Conservation (phyloP, 805 yeast genomes). For the Ascoidea rubescens region DNA sequence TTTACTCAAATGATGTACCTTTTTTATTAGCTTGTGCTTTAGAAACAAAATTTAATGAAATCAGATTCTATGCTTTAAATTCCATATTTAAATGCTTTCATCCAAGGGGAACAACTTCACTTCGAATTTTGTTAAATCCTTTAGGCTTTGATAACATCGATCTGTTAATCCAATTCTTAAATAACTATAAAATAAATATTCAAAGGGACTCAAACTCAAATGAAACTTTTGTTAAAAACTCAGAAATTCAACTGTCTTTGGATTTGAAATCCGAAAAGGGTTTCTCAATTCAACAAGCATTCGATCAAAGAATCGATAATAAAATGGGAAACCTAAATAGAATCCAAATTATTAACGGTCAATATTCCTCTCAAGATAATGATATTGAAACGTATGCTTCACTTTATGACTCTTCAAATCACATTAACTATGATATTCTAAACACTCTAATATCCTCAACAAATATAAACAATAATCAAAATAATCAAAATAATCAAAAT, state of each 20-base stretch:
- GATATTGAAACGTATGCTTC: neutral
- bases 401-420: neutral
- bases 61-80: constrained; percentile 60
- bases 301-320: neutral
- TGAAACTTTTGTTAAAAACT: constrained; percentile 26
- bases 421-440: no score
- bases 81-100: constrained; percentile 56
- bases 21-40: constrained; percentile 57
- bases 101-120: constrained; percentile 51
- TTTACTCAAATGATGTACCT: constrained; percentile 39
- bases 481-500: no score
- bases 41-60: constrained; percentile 70
- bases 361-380: neutral
- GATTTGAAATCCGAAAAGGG: constrained; percentile 15
- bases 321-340: neutral
- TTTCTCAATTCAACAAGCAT: constrained; percentile 4
- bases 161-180: constrained; percentile 41
- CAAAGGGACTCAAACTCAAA: constrained; percentile 19
- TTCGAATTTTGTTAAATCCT: constrained; percentile 28
- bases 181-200: constrained; percentile 45
- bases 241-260: constrained; percentile 23
- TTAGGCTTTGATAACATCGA: constrained; percentile 56
- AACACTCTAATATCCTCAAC: no score
- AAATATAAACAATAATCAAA: no score
- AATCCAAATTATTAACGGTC: neutral